A percentile compares a stretch with the other conserved stretches of the same genome.
Conservation (phyloP, 441 rosid species). For the Breynia disticha region DNA sequence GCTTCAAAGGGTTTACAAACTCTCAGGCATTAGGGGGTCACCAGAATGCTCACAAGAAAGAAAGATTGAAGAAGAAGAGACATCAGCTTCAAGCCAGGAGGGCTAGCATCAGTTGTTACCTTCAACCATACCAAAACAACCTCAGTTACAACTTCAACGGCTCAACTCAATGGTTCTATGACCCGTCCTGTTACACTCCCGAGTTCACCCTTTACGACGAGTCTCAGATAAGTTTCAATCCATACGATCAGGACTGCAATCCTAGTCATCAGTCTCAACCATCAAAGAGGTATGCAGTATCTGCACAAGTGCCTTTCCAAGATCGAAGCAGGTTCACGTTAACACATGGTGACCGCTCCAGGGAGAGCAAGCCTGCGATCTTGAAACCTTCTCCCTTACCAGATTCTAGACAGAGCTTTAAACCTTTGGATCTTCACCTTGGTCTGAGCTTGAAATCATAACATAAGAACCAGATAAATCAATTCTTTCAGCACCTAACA, state of each 20-base stretch:
- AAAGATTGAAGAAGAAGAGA: slow-evolving; percentile 83
- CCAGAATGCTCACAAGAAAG: slow-evolving; percentile 96
- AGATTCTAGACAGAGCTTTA: slow-evolving; percentile 36
- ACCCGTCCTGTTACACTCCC: slow-evolving; percentile 29
- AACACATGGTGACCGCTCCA: slow-evolving; percentile 20
- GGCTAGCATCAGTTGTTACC: slow-evolving; percentile 64
- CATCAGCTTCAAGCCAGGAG: slow-evolving; percentile 81
- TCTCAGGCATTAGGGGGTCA: slow-evolving; percentile 98
- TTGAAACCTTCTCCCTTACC: slow-evolving; percentile 27
- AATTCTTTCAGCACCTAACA: not conserved
- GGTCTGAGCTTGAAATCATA: slow-evolving; percentile 40
- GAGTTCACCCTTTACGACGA: slow-evolving; percentile 45
- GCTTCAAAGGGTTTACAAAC: slow-evolving; percentile 79
- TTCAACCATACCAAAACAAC: slow-evolving; percentile 52
- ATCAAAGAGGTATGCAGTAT: slow-evolving; percentile 20
- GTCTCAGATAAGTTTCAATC: slow-evolving; percentile 56
- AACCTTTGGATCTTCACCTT: slow-evolving; percentile 63
- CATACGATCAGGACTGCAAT: slow-evolving; percentile 21
- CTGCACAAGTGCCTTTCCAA: slow-evolving; percentile 31
- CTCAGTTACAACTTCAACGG: slow-evolving; percentile 17
- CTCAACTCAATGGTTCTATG: slow-evolving; percentile 34
- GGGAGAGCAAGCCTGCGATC: slow-evolving; percentile 18
- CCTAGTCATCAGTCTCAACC: slow-evolving; percentile 17
- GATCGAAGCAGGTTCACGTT: slow-evolving; percentile 24
- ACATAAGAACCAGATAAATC: not conserved